Percentiles rank a stretch among this genome's conserved stretches.
These are phyloP conservation scores for Colletotrichum sp. DNA, from an alignment of 2,329 filamentous ascomycete genomes.

Conservation along the genomic window DNA sequence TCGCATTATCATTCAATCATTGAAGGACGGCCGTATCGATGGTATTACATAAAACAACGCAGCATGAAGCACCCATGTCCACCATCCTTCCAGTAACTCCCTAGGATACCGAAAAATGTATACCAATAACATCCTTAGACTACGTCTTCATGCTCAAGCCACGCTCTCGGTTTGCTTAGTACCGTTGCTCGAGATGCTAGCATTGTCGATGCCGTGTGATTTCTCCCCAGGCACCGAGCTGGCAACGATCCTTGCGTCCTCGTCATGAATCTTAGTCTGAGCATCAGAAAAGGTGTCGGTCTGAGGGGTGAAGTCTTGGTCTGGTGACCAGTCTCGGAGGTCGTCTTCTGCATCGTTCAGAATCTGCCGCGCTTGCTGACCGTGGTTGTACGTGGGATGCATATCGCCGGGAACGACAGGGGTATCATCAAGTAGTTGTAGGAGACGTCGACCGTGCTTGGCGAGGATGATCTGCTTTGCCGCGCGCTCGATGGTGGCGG, in stretches of 20 bases:
- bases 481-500: constrained; percentile 90
- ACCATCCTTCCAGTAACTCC: neutral
- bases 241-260: constrained; percentile 8
- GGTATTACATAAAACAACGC: neutral
- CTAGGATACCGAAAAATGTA: neutral
- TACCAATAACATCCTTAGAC: neutral
- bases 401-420: constrained; percentile 87
- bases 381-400: constrained; percentile 70
- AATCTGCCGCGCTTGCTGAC: constrained; percentile 76
- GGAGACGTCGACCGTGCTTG: constrained; percentile 83
- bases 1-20: neutral
- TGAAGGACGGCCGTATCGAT: constrained; percentile 10
- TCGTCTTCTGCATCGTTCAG: constrained; percentile 93
- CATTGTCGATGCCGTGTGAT: neutral
- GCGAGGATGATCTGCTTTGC: constrained; percentile 97
- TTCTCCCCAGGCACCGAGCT: neutral
- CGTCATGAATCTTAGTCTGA: constrained; percentile 11
- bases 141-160: neutral
- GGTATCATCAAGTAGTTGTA: constrained; percentile 87
- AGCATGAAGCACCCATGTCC: neutral
- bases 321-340: constrained; percentile 74
- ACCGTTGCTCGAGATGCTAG: neutral
- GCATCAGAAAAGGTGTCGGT: neutral
- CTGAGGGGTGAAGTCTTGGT: constrained; percentile 35
- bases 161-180: constrained; percentile 5